These are phyloP conservation scores for Cryphonectria carpinicola DNA, from an alignment of 2,329 filamentous ascomycete species.

Conservation along the genomic window DNA sequence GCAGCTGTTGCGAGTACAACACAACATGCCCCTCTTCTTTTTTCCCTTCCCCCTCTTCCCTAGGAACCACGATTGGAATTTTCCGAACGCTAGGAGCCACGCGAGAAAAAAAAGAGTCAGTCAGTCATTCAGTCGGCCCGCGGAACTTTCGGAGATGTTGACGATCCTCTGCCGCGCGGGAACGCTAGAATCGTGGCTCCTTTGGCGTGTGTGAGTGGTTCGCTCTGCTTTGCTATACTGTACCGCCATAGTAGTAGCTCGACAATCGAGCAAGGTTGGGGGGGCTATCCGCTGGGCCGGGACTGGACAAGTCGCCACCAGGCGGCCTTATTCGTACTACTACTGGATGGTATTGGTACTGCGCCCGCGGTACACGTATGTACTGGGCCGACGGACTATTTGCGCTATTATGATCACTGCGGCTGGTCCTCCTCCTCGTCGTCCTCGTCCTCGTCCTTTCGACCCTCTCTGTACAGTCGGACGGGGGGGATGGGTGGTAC, in stretches of 20 bases:
- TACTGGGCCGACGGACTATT: neutral
- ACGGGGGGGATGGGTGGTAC: neutral
- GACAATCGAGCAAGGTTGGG: neutral
- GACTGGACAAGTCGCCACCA: neutral
- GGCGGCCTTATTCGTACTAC: neutral
- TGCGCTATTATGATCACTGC: neutral
- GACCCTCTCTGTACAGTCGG: neutral
- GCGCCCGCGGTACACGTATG: neutral
- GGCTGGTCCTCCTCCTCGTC: neutral
- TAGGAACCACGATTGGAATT: neutral
- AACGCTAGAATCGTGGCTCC: slow-evolving; percentile 2
- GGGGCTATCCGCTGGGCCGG: neutral
- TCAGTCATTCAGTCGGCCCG: slow-evolving; percentile 3
- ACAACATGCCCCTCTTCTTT: neutral
- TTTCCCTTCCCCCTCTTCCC: neutral
- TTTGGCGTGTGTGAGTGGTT: neutral
- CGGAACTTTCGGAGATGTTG: neutral
- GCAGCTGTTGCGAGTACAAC: neutral
- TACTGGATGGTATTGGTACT: neutral
- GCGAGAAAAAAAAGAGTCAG: neutral
- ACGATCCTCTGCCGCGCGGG: slow-evolving; percentile 11
- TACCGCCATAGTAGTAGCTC: neutral
- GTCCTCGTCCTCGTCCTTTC: neutral
- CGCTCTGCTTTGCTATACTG: neutral
- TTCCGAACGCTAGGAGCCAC: neutral